Evolutionary conservation across 441 rosid species (phyloP).

Genomic region (Erodium texanum): DNA sequence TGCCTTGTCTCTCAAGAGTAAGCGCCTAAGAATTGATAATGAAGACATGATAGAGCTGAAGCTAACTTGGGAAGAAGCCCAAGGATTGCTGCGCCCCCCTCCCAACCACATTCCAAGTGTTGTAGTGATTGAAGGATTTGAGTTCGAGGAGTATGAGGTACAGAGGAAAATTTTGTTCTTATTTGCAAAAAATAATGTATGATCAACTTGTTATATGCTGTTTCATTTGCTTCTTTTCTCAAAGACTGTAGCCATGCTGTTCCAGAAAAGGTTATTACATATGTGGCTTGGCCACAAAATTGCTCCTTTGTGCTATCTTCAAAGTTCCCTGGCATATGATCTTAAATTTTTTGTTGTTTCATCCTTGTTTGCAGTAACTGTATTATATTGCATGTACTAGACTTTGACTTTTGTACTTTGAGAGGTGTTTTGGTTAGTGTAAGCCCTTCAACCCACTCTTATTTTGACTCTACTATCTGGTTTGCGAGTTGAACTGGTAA

Average conservation of each 20-base stretch:
- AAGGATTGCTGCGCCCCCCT: constrained; percentile 80
- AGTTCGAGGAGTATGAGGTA: constrained; percentile 97
- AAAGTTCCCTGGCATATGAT: neutral
- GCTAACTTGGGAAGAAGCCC: constrained; percentile 96
- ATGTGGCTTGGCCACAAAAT: neutral
- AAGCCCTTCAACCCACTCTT: neutral
- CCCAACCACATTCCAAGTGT: constrained; percentile 55
- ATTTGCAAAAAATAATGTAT: neutral
- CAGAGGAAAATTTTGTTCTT: neutral
- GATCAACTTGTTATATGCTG: neutral
- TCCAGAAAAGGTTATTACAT: neutral
- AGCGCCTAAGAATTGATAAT: constrained; percentile 68
- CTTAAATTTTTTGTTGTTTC: neutral
- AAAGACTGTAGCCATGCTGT: neutral
- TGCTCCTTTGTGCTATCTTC: neutral
- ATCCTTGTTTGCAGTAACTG: neutral
- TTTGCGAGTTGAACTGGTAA: no score
- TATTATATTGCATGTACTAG: neutral
- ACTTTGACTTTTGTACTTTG: neutral
- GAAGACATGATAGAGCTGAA: constrained; percentile 72
- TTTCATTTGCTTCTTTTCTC: neutral
- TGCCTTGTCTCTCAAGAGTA: constrained; percentile 60
- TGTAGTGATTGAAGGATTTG: constrained; percentile 69
- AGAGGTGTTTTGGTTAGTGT: no score
- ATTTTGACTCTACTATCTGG: neutral